Conservation (phyloP, 2,329 filamentous ascomycete genomes). For the Pseudocercospora macadamiae region DNA sequence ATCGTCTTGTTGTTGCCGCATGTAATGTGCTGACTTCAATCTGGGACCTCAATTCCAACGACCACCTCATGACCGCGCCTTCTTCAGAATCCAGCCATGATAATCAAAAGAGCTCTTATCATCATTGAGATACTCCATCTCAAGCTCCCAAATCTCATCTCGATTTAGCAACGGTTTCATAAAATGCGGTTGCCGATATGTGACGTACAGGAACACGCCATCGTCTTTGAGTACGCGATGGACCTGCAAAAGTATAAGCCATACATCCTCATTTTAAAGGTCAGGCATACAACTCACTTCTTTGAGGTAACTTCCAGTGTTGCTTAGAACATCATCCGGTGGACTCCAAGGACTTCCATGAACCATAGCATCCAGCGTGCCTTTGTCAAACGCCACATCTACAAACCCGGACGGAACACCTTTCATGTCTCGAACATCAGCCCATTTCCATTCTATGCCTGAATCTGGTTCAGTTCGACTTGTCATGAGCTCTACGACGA, state of each 20-base stretch:
- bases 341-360: constrained; percentile 38
- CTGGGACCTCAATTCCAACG: too few species aligned
- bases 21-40: too few species aligned
- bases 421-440: constrained; percentile 57
- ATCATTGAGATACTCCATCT: constrained; percentile 47
- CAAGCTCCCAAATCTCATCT: constrained; percentile 49
- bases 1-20: too few species aligned
- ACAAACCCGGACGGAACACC: constrained; percentile 44
- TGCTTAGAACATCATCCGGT: constrained; percentile 34
- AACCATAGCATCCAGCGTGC: constrained; percentile 40
- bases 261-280: not conserved
- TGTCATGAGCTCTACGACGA: constrained; percentile 58
- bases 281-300: constrained; percentile 18
- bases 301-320: constrained; percentile 30
- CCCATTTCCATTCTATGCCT: constrained; percentile 54
- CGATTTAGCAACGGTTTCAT: constrained; percentile 52
- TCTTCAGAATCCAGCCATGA: constrained; percentile 49
- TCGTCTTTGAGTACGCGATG: constrained; percentile 34
- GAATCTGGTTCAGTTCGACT: constrained; percentile 43
- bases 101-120: constrained; percentile 53
- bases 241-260: constrained; percentile 17
- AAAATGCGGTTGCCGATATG: constrained; percentile 60
- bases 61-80: too few species aligned
- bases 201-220: constrained; percentile 42
- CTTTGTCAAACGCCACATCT: constrained; percentile 57